phyloP scores from a whole-genome alignment of 257 asterid species.

The Nicotiana tomentosiformis region DNA sequence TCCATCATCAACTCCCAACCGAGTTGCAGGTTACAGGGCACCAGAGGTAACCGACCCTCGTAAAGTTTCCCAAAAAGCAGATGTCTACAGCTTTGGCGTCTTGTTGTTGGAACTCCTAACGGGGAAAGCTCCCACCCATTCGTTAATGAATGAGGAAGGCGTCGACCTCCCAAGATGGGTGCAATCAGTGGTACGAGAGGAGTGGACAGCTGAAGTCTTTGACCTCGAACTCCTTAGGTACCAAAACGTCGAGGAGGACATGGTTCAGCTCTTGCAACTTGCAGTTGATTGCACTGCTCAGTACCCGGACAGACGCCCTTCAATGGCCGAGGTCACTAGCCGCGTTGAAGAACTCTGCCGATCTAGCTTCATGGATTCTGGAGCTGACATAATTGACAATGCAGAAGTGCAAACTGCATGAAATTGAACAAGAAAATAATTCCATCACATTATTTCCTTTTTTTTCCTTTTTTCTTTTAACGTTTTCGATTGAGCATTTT shows the following conservation, averaged over 20 bases:
- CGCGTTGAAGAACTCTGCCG: conserved; percentile 34
- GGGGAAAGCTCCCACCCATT: conserved; percentile 41
- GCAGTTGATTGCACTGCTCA: conserved; percentile 44
- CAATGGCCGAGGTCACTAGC: conserved; percentile 31
- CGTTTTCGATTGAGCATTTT: not conserved
- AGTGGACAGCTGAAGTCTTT: conserved; percentile 45
- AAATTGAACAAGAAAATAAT: conserved; percentile 5
- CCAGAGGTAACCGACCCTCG: conserved; percentile 50
- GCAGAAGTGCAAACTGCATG: not conserved
- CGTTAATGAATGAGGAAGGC: conserved; percentile 36
- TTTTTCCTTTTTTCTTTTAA: no score
- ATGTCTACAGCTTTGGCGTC: conserved; percentile 47
- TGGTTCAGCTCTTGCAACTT: conserved; percentile 50
- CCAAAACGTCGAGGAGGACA: conserved; percentile 40
- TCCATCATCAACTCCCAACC: conserved; percentile 35
- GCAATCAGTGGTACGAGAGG: conserved; percentile 40
- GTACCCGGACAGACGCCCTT: conserved; percentile 47
- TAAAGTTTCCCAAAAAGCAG: conserved; percentile 42
- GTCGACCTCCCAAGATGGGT: conserved; percentile 52
- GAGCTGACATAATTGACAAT: conserved; percentile 18
- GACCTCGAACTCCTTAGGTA: conserved; percentile 38
- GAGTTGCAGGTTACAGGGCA: conserved; percentile 43
- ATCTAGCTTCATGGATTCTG: conserved; percentile 18
- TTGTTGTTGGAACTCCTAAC: conserved; percentile 42
- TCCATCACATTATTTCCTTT: not conserved